Evolutionary conservation across 139 green algal species (phyloP), one percentile per base, ranked within the genome.

Genomic region (Chlamydomonas asymmetrica): DNA sequence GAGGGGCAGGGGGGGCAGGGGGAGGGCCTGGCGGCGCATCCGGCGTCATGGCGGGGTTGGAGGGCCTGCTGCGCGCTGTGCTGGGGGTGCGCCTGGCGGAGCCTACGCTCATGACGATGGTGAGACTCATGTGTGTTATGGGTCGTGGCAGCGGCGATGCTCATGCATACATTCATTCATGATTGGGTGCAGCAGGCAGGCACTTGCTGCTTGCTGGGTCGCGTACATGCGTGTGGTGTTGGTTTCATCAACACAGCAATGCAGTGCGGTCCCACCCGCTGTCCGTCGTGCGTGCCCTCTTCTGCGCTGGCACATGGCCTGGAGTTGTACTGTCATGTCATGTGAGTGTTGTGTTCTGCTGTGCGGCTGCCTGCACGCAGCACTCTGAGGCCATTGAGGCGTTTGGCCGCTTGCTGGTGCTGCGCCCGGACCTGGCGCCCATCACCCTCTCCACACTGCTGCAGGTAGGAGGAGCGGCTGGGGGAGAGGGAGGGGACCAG

Each of bases 301-400:
- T 23, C 16, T 13, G 29, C 52, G 9, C 52, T 23, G 25, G 29
- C 31, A 8, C 5, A 27, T 5, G 25, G 9, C 52, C 10, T 13
- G 25, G 31, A 27, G 52, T 23, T 5, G 40, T 29, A 29, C 32
- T 29, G 18, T 66, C 37, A 35, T 50, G 34, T 37, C 10, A 6
- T 8, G 9, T 35, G 18, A 27, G 35, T 18, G n/a, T 13, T 22
- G 41, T 6, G n/a, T 29, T 16, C 57, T 64, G 25, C n/a, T 23
- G n/a, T n/a, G n/a, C n/a, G n/a, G n/a, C n/a, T n/a, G n/a, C n/a
- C n/a, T n/a, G n/a, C n/a, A 9, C 39, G n/a, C 84, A 86, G 80
- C 80, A 85, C 50, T 80, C 80, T 0, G 73, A 78, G 16, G 71
- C 32, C 0, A 59, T 86, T 9, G 86, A 91, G 75, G 75, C 86